Base-by-base conservation (phyloP, 768 basidiomycete species). In the Leccinum longicurvipes region DNA sequence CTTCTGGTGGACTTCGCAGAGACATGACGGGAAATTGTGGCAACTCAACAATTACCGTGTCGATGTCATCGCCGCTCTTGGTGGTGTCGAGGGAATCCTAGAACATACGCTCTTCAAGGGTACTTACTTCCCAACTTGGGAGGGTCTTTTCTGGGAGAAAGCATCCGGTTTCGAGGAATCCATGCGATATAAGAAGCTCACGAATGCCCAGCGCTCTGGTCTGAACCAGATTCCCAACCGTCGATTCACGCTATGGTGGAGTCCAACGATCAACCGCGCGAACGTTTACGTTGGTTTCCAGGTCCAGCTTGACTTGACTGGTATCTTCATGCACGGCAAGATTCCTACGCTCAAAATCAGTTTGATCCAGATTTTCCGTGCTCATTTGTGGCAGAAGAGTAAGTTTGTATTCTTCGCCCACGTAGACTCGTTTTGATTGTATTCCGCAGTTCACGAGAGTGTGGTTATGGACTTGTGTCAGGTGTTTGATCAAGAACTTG, bases 211-310 rank as follows among this genome's bases (percentile, higher is more conserved):
- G 73, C 89, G 96, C 47, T 97, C 94, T 32, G 97, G 97, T 91
- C 76, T 96, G 44, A 93, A 93, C 70, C 94, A 96, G 71, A 96
- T 98, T 70, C 96, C 96, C 7, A 98, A 98, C 71, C 94, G 96
- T 86, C 91, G 93, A 12, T 98, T 98, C 78, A 98, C 96, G 4
- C 80, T 99, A 10, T 99, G 97, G 97, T 97, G 94, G 94, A 93
- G 91, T 69, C 95, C 95, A 24, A 98, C 96, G 0, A 98, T 98
- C 78, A 98, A 98, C 74, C 92, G 97, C 61, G 96, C 97, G 52
- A 99, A 99, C 69, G 95, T 98, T 69, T 97, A 97, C 67, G 95
- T 98, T 71, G 97, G 97, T 84, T 99, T 99, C 91, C 97, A 98
- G 72, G 97, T 99, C 19, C 96, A 98, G 67, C 83, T 99, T 46